Percentiles rank a stretch among this genome's conserved stretches.
Evolutionary conservation across 2,329 filamentous ascomycete genomes (phyloP).

Genomic region (Periconia sp.): DNA sequence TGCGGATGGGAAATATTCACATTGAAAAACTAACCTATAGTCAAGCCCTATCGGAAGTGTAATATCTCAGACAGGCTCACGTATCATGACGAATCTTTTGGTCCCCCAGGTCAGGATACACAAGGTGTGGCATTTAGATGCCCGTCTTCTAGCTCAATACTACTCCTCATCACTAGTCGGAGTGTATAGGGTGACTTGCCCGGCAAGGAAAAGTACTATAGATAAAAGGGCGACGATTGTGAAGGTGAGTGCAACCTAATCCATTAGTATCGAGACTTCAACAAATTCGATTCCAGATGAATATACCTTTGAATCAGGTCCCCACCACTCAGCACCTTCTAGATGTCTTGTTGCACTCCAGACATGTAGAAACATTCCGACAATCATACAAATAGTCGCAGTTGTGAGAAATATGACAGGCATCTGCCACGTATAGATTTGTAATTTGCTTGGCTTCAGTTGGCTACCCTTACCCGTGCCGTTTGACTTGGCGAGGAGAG

Average conservation of each 20-base stretch:
- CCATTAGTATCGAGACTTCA: background rate
- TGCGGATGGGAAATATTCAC: no score
- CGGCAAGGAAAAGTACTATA: conserved; percentile 25
- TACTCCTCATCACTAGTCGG: background rate
- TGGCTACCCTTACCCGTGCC: conserved; percentile 28
- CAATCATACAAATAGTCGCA: conserved; percentile 45
- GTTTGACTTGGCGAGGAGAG: conserved; percentile 36
- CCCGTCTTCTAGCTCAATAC: no score
- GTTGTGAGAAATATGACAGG: conserved; percentile 44
- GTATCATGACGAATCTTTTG: no score
- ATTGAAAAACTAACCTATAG: no score
- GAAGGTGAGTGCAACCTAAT: conserved; percentile 28
- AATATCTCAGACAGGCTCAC: no score
- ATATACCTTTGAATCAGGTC: conserved; percentile 37
- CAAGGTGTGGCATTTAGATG: no score
- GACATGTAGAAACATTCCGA: conserved; percentile 47
- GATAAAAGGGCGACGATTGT: conserved; percentile 21
- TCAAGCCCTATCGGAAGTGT: no score
- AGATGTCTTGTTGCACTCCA: conserved; percentile 41
- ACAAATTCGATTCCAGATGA: background rate
- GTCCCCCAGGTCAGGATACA: no score
- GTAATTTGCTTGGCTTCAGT: conserved; percentile 29
- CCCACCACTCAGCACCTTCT: conserved; percentile 32
- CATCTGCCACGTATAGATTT: conserved; percentile 48
- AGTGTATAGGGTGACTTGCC: conserved; percentile 26